A percentile compares a stretch with the other conserved stretches of the same genome.
phyloP scores from a whole-genome alignment of 108 stramenopile species.

The Aurantiochytrium sp. region DNA sequence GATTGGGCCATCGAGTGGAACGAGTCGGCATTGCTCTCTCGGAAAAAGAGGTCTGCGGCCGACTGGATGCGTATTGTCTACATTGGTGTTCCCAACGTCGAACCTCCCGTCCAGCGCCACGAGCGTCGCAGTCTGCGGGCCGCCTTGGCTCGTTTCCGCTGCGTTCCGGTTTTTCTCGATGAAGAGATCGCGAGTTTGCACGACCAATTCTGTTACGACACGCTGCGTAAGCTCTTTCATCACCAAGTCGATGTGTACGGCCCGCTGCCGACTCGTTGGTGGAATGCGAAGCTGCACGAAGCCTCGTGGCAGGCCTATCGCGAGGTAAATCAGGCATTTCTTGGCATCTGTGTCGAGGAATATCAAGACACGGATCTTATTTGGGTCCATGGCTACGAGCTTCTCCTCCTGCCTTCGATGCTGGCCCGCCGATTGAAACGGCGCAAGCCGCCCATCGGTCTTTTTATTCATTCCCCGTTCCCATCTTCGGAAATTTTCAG shows the following conservation, averaged over 20 bases:
- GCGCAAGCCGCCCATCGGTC: conserved; percentile 39
- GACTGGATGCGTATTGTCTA: conserved; percentile 65
- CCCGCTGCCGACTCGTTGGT: conserved; percentile 34
- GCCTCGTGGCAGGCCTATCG: conserved; percentile 66
- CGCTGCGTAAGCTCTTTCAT: conserved; percentile 60
- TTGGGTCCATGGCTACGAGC: conserved; percentile 63
- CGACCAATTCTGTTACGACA: conserved; percentile 53
- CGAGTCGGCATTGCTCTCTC: conserved; percentile 81
- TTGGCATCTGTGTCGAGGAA: conserved; percentile 51
- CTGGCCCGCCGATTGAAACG: conserved; percentile 30
- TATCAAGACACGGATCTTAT: conserved; percentile 60
- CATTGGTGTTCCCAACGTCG: conserved; percentile 59
- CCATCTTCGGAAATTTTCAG: conserved; percentile 62
- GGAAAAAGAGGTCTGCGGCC: conserved; percentile 64
- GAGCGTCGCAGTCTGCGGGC: conserved; percentile 75
- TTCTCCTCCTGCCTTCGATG: conserved; percentile 54
- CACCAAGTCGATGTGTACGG: conserved; percentile 57
- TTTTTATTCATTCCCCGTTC: conserved; percentile 65
- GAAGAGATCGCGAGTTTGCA: conserved; percentile 60
- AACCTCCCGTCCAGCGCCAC: conserved; percentile 64
- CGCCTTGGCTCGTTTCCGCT: conserved; percentile 76
- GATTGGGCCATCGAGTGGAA: conserved; percentile 66
- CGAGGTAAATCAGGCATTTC: conserved; percentile 47
- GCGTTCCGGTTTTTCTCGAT: conserved; percentile 91
- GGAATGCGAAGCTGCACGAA: conserved; percentile 71